phyloP scores from a whole-genome alignment of 1,139 yeast species.

The Citeromyces siamensis region DNA sequence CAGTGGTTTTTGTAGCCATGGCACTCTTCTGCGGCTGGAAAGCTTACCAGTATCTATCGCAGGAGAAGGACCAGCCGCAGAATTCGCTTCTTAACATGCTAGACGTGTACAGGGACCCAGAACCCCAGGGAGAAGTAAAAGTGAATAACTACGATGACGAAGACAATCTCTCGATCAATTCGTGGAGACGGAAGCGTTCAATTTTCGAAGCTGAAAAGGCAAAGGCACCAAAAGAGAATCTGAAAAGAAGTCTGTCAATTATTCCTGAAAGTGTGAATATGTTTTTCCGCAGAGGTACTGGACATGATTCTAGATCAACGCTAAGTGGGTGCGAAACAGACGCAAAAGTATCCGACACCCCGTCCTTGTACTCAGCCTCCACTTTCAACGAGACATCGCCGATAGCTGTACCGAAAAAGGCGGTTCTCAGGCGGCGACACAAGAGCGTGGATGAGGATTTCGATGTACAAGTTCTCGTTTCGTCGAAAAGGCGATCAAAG shows the following conservation, averaged over 20 bases:
- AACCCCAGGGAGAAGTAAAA: conserved; percentile 10
- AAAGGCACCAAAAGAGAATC: conserved; percentile 4
- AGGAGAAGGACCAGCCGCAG: conserved; percentile 15
- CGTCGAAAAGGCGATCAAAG: conserved; percentile 54
- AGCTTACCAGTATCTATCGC: conserved; percentile 13
- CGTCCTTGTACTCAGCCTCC: conserved; percentile 11
- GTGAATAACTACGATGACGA: conserved; percentile 19
- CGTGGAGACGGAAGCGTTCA: conserved; percentile 37
- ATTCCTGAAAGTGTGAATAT: not conserved
- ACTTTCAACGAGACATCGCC: conserved; percentile 10
- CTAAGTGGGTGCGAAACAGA: conserved; percentile 8
- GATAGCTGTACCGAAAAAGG: conserved; percentile 5
- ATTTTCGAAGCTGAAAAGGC: conserved; percentile 27
- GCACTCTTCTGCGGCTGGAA: conserved; percentile 12
- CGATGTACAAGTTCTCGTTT: conserved; percentile 66
- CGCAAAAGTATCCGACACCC: conserved; percentile 4
- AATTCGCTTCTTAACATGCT: conserved; percentile 8
- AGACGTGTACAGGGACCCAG: not conserved
- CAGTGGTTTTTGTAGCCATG: conserved; percentile 13
- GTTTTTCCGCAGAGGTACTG: not conserved
- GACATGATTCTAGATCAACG: not conserved
- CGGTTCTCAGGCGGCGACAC: conserved; percentile 5
- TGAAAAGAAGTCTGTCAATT: not conserved
- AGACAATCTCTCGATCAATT: conserved; percentile 35
- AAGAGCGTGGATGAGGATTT: conserved; percentile 24